These are phyloP conservation scores for Saxispiralis lemnorum DNA, from an alignment of 495 filamentous ascomycete species.

Conservation along the genomic window DNA sequence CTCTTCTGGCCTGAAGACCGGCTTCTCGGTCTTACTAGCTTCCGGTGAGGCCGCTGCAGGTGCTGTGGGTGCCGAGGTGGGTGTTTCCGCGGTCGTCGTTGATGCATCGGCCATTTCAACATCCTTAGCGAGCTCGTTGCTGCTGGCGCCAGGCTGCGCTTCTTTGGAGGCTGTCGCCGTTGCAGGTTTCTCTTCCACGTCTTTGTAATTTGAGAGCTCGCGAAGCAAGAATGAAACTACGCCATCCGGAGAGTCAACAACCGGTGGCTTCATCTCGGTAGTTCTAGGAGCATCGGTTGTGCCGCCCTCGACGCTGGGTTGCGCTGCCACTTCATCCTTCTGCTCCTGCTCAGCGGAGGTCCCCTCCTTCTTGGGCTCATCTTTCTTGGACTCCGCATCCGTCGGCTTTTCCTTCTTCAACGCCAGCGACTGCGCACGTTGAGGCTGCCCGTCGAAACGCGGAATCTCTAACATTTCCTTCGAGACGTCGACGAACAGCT, in stretches of 20 bases:
- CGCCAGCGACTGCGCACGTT: slow-evolving; percentile 40
- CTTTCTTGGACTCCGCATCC: background rate
- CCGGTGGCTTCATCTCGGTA: slow-evolving; percentile 57
- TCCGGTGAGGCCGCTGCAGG: slow-evolving; percentile 17
- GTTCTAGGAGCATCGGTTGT: slow-evolving; percentile 34
- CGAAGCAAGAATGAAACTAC: slow-evolving; percentile 93
- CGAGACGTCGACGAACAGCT: slow-evolving; percentile 77
- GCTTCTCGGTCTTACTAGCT: slow-evolving; percentile 51
- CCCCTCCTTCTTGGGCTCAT: slow-evolving; percentile 6
- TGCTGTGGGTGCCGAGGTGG: slow-evolving; percentile 25
- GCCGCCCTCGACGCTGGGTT: slow-evolving; percentile 7
- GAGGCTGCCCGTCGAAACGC: slow-evolving; percentile 36
- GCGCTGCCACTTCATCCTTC: slow-evolving; percentile 26
- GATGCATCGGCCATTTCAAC: slow-evolving; percentile 29
- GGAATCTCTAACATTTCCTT: slow-evolving; percentile 64
- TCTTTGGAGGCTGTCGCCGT: slow-evolving; percentile 27
- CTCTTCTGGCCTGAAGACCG: slow-evolving; percentile 72
- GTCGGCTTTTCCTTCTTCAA: slow-evolving; percentile 35
- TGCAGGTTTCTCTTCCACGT: slow-evolving; percentile 63
- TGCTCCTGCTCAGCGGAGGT: slow-evolving; percentile 17
- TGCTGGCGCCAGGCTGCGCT: slow-evolving; percentile 18
- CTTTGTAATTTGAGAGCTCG: slow-evolving; percentile 78
- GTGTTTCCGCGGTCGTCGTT: slow-evolving; percentile 10
- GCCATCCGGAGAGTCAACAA: slow-evolving; percentile 84
- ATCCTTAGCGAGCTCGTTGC: slow-evolving; percentile 29